phyloP scores from a whole-genome alignment of 768 basidiomycete species.

The Serendipita sp. region DNA sequence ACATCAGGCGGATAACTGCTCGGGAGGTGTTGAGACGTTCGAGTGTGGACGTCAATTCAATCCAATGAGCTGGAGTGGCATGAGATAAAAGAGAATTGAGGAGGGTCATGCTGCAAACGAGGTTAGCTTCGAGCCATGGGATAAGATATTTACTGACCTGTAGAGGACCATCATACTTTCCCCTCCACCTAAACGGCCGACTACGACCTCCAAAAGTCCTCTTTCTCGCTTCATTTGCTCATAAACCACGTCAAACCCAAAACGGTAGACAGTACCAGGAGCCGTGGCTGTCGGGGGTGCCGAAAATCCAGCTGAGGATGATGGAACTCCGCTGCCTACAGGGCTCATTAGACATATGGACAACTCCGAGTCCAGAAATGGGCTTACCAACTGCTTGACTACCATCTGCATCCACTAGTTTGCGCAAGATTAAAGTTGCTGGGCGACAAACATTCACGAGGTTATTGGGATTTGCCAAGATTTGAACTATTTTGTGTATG shows the following conservation, averaged over 20 bases:
- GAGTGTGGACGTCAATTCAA: conserved; percentile 56
- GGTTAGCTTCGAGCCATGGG: conserved; percentile 10
- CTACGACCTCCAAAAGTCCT: conserved; percentile 64
- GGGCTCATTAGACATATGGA: background rate
- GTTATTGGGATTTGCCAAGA: conserved; percentile 55
- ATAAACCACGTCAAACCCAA: conserved; percentile 71
- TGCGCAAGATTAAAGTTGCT: conserved; percentile 77
- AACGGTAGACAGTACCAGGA: conserved; percentile 54
- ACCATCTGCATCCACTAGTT: conserved; percentile 70
- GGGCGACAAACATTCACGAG: conserved; percentile 84
- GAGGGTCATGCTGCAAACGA: conserved; percentile 53
- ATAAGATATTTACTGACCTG: conserved; percentile 29
- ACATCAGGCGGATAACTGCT: conserved; percentile 72
- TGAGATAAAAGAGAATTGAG: conserved; percentile 74
- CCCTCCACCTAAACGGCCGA: conserved; percentile 57
- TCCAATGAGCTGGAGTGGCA: conserved; percentile 62
- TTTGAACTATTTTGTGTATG: conserved; percentile 61
- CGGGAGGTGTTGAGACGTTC: conserved; percentile 64
- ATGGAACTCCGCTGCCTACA: background rate
- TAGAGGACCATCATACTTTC: conserved; percentile 75
- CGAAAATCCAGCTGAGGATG: background rate
- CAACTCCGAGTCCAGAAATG: background rate
- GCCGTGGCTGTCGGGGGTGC: background rate
- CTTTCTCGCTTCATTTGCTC: conserved; percentile 63
- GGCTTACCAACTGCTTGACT: background rate